Conservation (phyloP, 148 eudicot species). For the Bassia scoparia region DNA sequence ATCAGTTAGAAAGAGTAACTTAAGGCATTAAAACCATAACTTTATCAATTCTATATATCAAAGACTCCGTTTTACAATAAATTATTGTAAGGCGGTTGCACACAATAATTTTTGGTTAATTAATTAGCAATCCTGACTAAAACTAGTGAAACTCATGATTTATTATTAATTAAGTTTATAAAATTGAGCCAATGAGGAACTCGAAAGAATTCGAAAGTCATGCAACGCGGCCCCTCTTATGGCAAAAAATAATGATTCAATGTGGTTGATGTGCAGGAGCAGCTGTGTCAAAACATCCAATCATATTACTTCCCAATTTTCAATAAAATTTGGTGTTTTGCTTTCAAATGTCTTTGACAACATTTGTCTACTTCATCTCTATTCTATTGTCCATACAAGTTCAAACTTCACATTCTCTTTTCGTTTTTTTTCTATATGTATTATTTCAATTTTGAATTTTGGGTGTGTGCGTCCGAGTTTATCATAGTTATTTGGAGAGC, state of each 20-base stretch:
- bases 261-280: neutral
- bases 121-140: neutral
- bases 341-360: neutral
- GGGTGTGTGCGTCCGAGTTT: no score
- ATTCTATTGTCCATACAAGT: neutral
- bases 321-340: neutral
- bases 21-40: no score
- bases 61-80: no score
- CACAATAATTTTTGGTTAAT: no score
- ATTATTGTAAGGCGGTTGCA: no score
- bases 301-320: neutral
- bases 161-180: neutral
- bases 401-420: neutral
- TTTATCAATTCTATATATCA: no score
- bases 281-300: slow-evolving; percentile 6
- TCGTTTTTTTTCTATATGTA: no score
- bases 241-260: neutral
- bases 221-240: neutral
- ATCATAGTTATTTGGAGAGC: no score
- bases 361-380: neutral
- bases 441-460: no score
- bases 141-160: neutral
- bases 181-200: neutral
- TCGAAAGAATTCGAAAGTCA: neutral
- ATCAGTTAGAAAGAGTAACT: no score